Conservation (phyloP, 2,329 filamentous ascomycete species). For the Diaporthe vaccinii region DNA sequence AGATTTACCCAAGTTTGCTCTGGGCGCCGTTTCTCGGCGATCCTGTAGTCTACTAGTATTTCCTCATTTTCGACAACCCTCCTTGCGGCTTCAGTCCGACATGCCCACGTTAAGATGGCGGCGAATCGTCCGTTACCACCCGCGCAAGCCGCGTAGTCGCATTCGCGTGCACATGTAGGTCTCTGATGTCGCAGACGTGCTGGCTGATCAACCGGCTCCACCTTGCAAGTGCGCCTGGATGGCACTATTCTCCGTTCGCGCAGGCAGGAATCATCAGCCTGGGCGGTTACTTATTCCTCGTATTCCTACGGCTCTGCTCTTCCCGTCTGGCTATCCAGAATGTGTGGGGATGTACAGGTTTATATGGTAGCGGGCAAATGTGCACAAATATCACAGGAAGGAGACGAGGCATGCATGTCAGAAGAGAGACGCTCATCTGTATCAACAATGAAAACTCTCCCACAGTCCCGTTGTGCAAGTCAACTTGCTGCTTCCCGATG, state of each 20-base stretch:
- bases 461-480: slow-evolving; percentile 19
- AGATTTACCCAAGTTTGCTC: background rate
- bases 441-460: background rate
- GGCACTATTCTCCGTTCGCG: too few species aligned
- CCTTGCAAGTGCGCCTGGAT: background rate
- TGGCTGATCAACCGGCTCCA: background rate
- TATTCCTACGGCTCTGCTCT: too few species aligned
- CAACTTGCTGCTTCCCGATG: slow-evolving; percentile 3
- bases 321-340: background rate
- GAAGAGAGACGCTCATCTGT: background rate
- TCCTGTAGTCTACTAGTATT: background rate
- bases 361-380: background rate
- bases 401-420: background rate
- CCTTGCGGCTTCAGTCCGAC: background rate
- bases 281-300: too few species aligned
- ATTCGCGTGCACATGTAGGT: background rate
- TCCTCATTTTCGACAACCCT: background rate
- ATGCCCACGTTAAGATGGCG: background rate
- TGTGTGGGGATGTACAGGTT: too few species aligned
- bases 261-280: too few species aligned
- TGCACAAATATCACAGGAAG: background rate
- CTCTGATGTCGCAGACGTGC: background rate
- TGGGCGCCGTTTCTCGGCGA: background rate
- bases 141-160: background rate
- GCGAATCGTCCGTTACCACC: background rate